Conservation (phyloP, 805 yeast genomes). For the Wickerhamomyces bisporus region DNA sequence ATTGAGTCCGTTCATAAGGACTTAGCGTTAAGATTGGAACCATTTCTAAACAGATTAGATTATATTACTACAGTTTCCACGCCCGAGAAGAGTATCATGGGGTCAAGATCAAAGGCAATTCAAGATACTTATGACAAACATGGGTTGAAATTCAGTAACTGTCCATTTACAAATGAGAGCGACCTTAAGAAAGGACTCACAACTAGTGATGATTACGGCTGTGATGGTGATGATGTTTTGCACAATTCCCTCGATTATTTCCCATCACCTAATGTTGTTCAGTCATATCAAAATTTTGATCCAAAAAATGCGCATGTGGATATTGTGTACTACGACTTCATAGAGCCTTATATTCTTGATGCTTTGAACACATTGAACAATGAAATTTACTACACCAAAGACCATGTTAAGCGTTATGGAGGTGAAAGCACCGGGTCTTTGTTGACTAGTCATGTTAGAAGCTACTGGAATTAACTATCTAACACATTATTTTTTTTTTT, state of each 20-base stretch:
- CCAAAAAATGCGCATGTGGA: slow-evolving; percentile 42
- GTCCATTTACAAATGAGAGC: slow-evolving; percentile 11
- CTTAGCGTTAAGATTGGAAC: slow-evolving; percentile 50
- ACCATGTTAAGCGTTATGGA: slow-evolving; percentile 35
- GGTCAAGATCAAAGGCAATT: not conserved
- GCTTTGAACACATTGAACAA: slow-evolving; percentile 35
- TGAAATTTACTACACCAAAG: slow-evolving; percentile 26
- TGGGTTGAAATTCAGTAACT: slow-evolving; percentile 1
- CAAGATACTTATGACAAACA: not conserved
- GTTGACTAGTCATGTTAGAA: slow-evolving; percentile 34
- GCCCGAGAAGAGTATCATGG: slow-evolving; percentile 10
- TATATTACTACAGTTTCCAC: slow-evolving; percentile 32
- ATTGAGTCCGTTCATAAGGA: slow-evolving; percentile 48
- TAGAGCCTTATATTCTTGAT: slow-evolving; percentile 44
- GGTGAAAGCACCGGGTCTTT: slow-evolving; percentile 40
- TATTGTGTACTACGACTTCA: slow-evolving; percentile 75
- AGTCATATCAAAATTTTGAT: slow-evolving; percentile 34
- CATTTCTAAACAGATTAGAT: slow-evolving; percentile 50
- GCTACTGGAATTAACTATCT: slow-evolving; percentile 26
- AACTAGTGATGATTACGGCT: slow-evolving; percentile 80
- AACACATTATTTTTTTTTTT: slow-evolving; percentile 8
- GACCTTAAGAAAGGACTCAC: slow-evolving; percentile 61
- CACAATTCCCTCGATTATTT: slow-evolving; percentile 55
- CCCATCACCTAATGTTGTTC: slow-evolving; percentile 77
- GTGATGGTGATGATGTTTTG: slow-evolving; percentile 80